A percentile compares a stretch with the other conserved stretches of the same genome.
phyloP scores from a whole-genome alignment of 129 eudicot species.

The Kitagawia praeruptora region DNA sequence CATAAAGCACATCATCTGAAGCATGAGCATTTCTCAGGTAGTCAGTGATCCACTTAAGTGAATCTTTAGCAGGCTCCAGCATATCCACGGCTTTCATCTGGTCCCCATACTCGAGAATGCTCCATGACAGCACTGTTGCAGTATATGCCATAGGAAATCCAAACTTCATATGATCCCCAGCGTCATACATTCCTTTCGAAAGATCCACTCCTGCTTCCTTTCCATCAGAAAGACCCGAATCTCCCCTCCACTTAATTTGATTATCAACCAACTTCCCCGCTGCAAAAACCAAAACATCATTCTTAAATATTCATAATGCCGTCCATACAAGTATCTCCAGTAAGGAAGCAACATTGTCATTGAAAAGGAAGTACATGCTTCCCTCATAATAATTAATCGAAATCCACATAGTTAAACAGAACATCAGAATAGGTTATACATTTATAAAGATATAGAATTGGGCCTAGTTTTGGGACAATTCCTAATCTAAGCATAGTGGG shows the following conservation, averaged over 20 bases:
- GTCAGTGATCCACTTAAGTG: constrained; percentile 92
- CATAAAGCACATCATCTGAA: constrained; percentile 61
- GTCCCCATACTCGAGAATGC: constrained; percentile 96
- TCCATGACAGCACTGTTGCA: constrained; percentile 92
- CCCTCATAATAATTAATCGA: not conserved
- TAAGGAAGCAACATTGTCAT: not conserved
- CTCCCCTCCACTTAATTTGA: constrained; percentile 84
- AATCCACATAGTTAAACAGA: constrained; percentile 1
- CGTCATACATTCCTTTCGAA: constrained; percentile 92
- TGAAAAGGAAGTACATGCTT: not conserved
- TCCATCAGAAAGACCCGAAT: constrained; percentile 79
- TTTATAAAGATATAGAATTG: not conserved
- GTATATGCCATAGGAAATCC: constrained; percentile 92
- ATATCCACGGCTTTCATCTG: constrained; percentile 79
- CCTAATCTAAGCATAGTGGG: not conserved
- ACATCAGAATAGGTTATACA: not conserved
- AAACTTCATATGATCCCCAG: constrained; percentile 98
- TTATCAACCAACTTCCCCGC: constrained; percentile 82
- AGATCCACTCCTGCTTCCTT: constrained; percentile 70
- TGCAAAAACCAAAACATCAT: constrained; percentile 28
- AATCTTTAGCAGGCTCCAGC: constrained; percentile 62
- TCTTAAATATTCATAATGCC: not conserved
- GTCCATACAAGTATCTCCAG: not conserved
- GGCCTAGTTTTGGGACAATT: not conserved
- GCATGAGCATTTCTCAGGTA: constrained; percentile 77